Percentiles rank a stretch among this genome's conserved stretches.
Evolutionary conservation across 2,329 filamentous ascomycete species (phyloP).

Genomic region (Neonectria sp.): DNA sequence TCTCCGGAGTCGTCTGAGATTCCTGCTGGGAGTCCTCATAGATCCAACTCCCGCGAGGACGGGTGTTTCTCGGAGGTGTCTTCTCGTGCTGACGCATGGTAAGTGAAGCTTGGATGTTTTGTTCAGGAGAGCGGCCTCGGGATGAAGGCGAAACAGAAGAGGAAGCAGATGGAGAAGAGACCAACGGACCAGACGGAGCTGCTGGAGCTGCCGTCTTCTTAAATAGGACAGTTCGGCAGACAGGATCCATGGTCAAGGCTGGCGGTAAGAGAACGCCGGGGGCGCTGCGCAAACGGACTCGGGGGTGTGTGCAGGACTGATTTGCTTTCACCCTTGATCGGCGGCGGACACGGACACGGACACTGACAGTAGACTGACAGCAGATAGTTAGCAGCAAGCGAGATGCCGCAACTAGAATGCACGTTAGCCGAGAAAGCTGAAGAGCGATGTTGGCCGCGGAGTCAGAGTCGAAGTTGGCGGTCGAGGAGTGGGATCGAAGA

Average conservation of each 20-base stretch:
- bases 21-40: constrained; percentile 25
- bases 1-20: constrained; percentile 19
- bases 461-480: background rate
- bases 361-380: background rate
- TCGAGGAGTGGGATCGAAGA: constrained; percentile 1
- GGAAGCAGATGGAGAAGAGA: constrained; percentile 8
- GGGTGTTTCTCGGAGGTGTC: background rate
- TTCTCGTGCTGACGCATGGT: constrained; percentile 16
- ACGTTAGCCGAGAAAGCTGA: background rate
- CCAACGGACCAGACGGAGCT: background rate
- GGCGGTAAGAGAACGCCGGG: background rate
- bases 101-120: constrained; percentile 2
- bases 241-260: constrained; percentile 13
- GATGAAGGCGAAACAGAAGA: background rate
- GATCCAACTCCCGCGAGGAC: background rate
- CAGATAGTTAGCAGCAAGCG: background rate
- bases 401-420: background rate
- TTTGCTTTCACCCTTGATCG: constrained; percentile 20
- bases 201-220: background rate
- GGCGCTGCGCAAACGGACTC: constrained; percentile 20
- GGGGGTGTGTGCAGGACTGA: constrained; percentile 6
- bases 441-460: background rate
- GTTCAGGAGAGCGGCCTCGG: background rate
- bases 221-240: constrained; percentile 11
- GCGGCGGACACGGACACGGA: constrained; percentile 13